Conservation (phyloP, 352 stramenopile species). For the Globisporangium nodosum region DNA sequence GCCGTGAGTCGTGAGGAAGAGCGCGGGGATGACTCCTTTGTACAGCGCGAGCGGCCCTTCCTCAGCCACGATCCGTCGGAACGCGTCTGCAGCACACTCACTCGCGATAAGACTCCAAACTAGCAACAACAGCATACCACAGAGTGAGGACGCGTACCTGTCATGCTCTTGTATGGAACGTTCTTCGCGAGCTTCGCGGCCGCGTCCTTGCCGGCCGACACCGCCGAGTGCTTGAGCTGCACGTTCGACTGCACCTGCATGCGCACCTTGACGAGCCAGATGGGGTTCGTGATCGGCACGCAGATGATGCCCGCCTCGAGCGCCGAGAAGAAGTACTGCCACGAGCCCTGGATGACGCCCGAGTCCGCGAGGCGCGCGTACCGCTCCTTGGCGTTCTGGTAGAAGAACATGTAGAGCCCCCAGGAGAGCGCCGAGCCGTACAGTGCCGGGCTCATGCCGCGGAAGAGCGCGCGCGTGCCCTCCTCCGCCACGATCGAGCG, state of each 20-base stretch:
- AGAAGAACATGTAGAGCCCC: slow-evolving; percentile 98
- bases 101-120: neutral
- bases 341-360: slow-evolving; percentile 66
- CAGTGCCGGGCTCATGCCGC: slow-evolving; percentile 93
- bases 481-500: slow-evolving; percentile 80
- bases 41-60: slow-evolving; percentile 94
- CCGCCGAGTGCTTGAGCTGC: slow-evolving; percentile 30
- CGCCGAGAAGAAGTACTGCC: slow-evolving; percentile 78
- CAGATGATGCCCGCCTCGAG: slow-evolving; percentile 86
- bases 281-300: slow-evolving; percentile 96
- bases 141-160: slow-evolving; percentile 21
- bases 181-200: slow-evolving; percentile 45
- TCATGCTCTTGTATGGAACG: slow-evolving; percentile 61
- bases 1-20: slow-evolving; percentile 96
- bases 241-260: slow-evolving; percentile 89
- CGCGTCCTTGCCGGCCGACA: slow-evolving; percentile 39
- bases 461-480: slow-evolving; percentile 87
- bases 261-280: slow-evolving; percentile 98
- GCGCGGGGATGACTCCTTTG: slow-evolving; percentile 92
- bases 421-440: slow-evolving; percentile 94
- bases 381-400: slow-evolving; percentile 93
- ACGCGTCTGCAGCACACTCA: slow-evolving; percentile 62
- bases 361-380: slow-evolving; percentile 70
- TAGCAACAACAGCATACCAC: neutral
- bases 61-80: slow-evolving; percentile 91